phyloP scores from a whole-genome alignment of 192 early-diverging fungal genomes.

The Helicostylum pulchrum region DNA sequence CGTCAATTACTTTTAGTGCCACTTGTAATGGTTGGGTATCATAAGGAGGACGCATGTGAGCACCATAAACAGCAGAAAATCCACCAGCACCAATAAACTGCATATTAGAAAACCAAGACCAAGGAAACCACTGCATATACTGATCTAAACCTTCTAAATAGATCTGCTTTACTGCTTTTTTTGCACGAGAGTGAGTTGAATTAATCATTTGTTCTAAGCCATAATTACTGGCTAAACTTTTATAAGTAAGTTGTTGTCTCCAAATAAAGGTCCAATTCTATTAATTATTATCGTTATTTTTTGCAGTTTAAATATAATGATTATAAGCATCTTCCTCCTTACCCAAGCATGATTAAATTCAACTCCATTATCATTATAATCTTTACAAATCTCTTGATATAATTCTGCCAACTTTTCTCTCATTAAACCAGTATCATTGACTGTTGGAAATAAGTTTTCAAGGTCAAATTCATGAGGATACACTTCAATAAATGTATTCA shows the following conservation, averaged over 20 bases:
- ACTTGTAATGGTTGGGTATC: constrained; percentile 27
- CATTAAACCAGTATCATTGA: neutral
- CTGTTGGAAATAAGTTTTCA: constrained; percentile 13
- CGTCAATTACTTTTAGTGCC: constrained; percentile 33
- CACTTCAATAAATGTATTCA: constrained; percentile 15
- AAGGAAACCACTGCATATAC: constrained; percentile 38
- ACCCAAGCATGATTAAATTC: constrained; percentile 34
- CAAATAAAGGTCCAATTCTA: constrained; percentile 29
- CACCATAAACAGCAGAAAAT: constrained; percentile 37
- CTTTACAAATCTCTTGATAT: constrained; percentile 22
- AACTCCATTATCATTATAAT: constrained; percentile 22
- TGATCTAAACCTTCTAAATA: constrained; percentile 25
- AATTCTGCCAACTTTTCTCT: constrained; percentile 18
- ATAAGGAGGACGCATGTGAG: constrained; percentile 31
- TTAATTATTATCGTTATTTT: neutral
- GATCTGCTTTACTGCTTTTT: constrained; percentile 26
- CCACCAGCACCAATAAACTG: constrained; percentile 37
- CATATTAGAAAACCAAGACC: constrained; percentile 35
- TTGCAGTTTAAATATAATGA: neutral
- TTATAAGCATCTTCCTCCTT: neutral
- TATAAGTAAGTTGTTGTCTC: constrained; percentile 30
- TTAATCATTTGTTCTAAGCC: constrained; percentile 22
- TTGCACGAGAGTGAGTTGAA: constrained; percentile 18
- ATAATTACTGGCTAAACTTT: constrained; percentile 20
- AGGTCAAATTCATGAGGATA: constrained; percentile 35